These are phyloP conservation scores for Xylariaceae sp. DNA, from an alignment of 2,329 filamentous ascomycete species.

Conservation along the genomic window DNA sequence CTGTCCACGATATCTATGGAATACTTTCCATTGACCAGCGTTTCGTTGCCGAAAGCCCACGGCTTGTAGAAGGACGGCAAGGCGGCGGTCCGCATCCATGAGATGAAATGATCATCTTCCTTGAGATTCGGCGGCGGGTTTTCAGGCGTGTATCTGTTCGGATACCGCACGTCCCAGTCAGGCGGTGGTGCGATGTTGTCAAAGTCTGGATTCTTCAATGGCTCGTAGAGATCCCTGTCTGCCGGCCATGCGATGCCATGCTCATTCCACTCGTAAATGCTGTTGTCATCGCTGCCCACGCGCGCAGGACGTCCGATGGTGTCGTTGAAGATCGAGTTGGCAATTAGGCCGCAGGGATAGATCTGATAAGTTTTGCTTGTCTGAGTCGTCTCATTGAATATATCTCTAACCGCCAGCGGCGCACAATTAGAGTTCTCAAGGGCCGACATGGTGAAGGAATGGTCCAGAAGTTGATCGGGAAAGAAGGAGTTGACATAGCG, in stretches of 20 bases:
- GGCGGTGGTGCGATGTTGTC: constrained; percentile 73
- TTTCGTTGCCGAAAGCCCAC: constrained; percentile 69
- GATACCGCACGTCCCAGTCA: constrained; percentile 74
- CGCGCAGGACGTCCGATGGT: constrained; percentile 66
- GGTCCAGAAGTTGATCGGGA: constrained; percentile 72
- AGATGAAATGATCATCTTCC: constrained; percentile 80
- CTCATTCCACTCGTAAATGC: constrained; percentile 71
- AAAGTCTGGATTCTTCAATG: constrained; percentile 53
- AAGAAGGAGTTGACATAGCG: constrained; percentile 91
- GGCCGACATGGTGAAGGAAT: constrained; percentile 52
- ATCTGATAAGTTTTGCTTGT: constrained; percentile 50
- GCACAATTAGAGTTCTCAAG: constrained; percentile 70
- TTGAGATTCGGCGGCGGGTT: constrained; percentile 68
- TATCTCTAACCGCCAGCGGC: constrained; percentile 58
- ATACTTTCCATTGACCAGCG: constrained; percentile 70
- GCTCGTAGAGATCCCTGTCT: constrained; percentile 76
- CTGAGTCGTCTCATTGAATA: constrained; percentile 16
- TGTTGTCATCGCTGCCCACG: constrained; percentile 45
- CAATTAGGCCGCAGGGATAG: constrained; percentile 93
- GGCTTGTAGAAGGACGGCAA: constrained; percentile 94
- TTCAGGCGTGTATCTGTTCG: constrained; percentile 62
- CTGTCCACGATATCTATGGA: constrained; percentile 71
- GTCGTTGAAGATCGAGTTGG: constrained; percentile 97
- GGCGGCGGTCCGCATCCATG: constrained; percentile 98
- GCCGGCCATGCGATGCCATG: constrained; percentile 79